These are phyloP conservation scores for Phytophthora cryptogea DNA, from an alignment of 352 stramenopile species.

Conservation along the genomic window DNA sequence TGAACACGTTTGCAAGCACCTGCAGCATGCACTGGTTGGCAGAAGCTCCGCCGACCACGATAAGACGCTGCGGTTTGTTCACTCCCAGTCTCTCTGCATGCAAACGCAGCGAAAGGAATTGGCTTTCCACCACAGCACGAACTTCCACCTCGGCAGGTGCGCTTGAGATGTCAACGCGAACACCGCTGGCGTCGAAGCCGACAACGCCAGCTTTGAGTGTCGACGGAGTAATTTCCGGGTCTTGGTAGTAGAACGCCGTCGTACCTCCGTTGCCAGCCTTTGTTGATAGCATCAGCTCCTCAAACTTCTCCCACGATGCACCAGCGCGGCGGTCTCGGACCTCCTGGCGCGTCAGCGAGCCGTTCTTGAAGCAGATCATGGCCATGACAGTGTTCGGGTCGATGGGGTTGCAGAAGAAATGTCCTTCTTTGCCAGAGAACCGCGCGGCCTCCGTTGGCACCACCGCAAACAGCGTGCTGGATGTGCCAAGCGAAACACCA, in stretches of 20 bases:
- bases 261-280: constrained; percentile 48
- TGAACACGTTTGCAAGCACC: constrained; percentile 64
- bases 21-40: constrained; percentile 63
- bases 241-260: constrained; percentile 64
- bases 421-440: constrained; percentile 65
- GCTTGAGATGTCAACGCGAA: constrained; percentile 19
- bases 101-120: constrained; percentile 63
- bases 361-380: constrained; percentile 91
- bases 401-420: constrained; percentile 85
- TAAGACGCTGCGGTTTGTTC: constrained; percentile 50
- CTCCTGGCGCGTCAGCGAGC: constrained; percentile 69
- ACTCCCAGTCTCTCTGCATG: constrained; percentile 64
- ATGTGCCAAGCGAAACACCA: constrained; percentile 68
- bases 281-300: constrained; percentile 45
- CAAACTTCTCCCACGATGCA: constrained; percentile 60
- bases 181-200: constrained; percentile 42
- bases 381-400: constrained; percentile 74
- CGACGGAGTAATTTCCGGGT: constrained; percentile 72
- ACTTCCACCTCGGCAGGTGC: constrained; percentile 39
- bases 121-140: constrained; percentile 67
- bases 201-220: constrained; percentile 50
- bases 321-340: constrained; percentile 48
- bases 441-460: constrained; percentile 46
- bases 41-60: constrained; percentile 65
- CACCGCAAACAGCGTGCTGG: constrained; percentile 64